phyloP scores from a whole-genome alignment of 1,284 basidiomycete species.

The Caloboletus inedulis region DNA sequence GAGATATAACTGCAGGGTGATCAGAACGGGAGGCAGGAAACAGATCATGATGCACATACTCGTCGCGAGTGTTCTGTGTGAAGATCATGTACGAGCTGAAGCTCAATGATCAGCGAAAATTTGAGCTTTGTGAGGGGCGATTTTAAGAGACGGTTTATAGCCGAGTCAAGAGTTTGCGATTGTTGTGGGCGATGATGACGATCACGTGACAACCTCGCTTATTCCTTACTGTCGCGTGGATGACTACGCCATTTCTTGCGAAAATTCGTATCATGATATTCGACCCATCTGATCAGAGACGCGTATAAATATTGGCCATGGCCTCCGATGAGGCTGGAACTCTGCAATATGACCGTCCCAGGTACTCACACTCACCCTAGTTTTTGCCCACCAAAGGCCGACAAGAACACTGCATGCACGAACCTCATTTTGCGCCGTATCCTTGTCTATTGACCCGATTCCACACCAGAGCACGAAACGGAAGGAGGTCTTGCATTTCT shows the following conservation, averaged over 20 bases:
- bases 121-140: neutral
- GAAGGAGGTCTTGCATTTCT: neutral
- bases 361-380: neutral
- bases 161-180: neutral
- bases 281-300: too few relatives aligned
- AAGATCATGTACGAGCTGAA: slow-evolving; percentile 69
- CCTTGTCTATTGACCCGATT: neutral
- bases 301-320: too few relatives aligned
- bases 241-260: neutral
- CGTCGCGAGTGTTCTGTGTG: slow-evolving; percentile 81
- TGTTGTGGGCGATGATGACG: slow-evolving; percentile 4
- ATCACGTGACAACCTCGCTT: slow-evolving; percentile 11
- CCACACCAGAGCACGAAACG: neutral
- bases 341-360: too few relatives aligned
- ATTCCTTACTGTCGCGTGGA: too few relatives aligned
- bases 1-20: slow-evolving; percentile 64
- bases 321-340: too few relatives aligned
- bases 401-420: neutral
- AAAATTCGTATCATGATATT: neutral
- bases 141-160: slow-evolving; percentile 16
- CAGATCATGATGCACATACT: slow-evolving; percentile 47
- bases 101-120: slow-evolving; percentile 20
- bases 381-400: neutral
- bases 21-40: slow-evolving; percentile 5
- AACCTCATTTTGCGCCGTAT: neutral